These are phyloP conservation scores for Boletus sp. DNA, from an alignment of 1,284 basidiomycete genomes.

Conservation along the genomic window DNA sequence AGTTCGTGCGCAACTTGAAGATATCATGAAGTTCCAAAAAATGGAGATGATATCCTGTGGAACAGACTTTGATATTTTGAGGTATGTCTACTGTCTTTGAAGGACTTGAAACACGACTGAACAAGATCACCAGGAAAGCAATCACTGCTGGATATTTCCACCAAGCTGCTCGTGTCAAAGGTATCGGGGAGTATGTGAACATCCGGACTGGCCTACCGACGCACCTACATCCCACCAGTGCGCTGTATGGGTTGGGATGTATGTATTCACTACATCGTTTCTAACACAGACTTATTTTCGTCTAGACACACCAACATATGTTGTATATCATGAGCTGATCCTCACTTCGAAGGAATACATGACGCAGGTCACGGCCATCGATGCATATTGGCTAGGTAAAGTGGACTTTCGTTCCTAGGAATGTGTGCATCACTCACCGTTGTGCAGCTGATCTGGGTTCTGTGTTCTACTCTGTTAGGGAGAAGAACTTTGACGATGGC, in stretches of 20 bases:
- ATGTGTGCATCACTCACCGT: constrained; percentile 8
- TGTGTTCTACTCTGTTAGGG: constrained; percentile 93
- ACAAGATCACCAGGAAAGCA: constrained; percentile 69
- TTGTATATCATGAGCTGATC: constrained; percentile 96
- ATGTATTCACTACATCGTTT: constrained; percentile 33
- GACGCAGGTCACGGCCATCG: constrained; percentile 95
- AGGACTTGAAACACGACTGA: not conserved
- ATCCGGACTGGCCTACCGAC: constrained; percentile 93
- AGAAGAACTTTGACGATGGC: constrained; percentile 91
- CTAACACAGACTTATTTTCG: constrained; percentile 1
- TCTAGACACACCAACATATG: constrained; percentile 91
- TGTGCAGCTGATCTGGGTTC: constrained; percentile 83
- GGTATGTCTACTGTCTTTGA: constrained; percentile 45
- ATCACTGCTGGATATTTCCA: constrained; percentile 99
- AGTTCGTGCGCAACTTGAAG: constrained; percentile 94
- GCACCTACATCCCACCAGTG: constrained; percentile 94
- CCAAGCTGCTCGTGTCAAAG: constrained; percentile 96
- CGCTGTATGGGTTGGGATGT: constrained; percentile 96
- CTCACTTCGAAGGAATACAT: constrained; percentile 95
- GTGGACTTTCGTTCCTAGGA: not conserved
- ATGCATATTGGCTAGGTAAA: constrained; percentile 91
- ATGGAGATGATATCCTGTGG: constrained; percentile 88
- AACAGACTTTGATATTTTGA: constrained; percentile 93
- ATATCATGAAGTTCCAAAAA: constrained; percentile 99
- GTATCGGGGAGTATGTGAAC: constrained; percentile 98